Conservation (phyloP, 2,329 filamentous ascomycete species). For the Epichloe coenophiala region DNA sequence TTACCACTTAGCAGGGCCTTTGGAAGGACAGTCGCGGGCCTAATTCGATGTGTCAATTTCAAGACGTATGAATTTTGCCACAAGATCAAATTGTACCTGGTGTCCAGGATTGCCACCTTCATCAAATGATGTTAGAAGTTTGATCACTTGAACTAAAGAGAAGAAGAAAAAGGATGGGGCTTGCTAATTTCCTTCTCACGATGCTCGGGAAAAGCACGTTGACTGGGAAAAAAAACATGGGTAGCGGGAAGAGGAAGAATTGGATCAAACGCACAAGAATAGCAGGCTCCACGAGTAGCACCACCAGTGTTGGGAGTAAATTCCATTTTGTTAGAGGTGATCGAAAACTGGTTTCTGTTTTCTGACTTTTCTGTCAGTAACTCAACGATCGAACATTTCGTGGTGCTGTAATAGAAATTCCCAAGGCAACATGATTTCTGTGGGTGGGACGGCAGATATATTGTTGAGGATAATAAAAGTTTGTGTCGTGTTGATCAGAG, state of each 20-base stretch:
- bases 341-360: not conserved
- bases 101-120: constrained; percentile 60
- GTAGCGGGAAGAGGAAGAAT: not conserved
- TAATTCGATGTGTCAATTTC: constrained; percentile 21
- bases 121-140: not conserved
- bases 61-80: not conserved
- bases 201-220: not conserved
- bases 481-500: not conserved
- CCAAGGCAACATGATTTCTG: not conserved
- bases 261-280: constrained; percentile 32
- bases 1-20: constrained; percentile 71
- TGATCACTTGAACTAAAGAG: not conserved
- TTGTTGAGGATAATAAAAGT: not conserved
- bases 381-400: not conserved
- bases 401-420: not conserved
- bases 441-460: not conserved
- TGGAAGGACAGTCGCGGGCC: constrained; percentile 79
- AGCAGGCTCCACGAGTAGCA: constrained; percentile 32
- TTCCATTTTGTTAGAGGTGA: constrained; percentile 24
- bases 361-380: not conserved
- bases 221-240: not conserved
- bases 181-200: not conserved
- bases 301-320: constrained; percentile 6
- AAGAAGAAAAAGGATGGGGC: not conserved
- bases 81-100: constrained; percentile 45